Evolutionary conservation across 139 green algal genomes (phyloP).

Genomic region (Tetraselmis striata): DNA sequence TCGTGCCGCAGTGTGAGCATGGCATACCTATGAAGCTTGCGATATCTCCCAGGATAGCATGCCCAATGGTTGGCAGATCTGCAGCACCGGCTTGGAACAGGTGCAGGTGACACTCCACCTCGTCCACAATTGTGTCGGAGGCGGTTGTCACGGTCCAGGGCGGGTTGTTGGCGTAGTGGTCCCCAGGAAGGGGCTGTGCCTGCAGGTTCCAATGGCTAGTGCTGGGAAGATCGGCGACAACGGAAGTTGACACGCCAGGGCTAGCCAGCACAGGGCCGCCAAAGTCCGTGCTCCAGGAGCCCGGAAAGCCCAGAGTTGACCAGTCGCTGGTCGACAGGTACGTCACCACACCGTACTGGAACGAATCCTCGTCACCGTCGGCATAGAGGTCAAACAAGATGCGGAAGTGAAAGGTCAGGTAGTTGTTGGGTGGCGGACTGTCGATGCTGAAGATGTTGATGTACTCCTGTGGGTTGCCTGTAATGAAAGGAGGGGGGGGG

Average conservation of each 20-base stretch:
- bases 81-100: neutral
- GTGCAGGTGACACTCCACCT: neutral
- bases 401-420: neutral
- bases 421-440: neutral
- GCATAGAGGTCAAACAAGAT: neutral
- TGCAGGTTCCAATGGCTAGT: neutral
- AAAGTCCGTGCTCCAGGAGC: neutral
- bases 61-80: neutral
- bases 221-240: neutral
- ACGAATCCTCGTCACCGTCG: neutral
- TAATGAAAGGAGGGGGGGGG: no score
- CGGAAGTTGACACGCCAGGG: neutral
- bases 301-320: neutral
- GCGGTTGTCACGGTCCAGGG: neutral
- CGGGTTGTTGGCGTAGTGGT: neutral
- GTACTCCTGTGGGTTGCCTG: neutral
- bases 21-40: neutral
- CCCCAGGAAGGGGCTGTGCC: neutral
- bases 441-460: neutral
- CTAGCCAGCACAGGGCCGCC: neutral
- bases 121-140: neutral
- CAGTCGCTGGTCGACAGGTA: neutral
- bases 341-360: neutral
- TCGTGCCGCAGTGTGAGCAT: no score
- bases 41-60: neutral